These are phyloP conservation scores for Lepidium aucheri DNA, from an alignment of 345 rosid genomes.

Conservation along the genomic window DNA sequence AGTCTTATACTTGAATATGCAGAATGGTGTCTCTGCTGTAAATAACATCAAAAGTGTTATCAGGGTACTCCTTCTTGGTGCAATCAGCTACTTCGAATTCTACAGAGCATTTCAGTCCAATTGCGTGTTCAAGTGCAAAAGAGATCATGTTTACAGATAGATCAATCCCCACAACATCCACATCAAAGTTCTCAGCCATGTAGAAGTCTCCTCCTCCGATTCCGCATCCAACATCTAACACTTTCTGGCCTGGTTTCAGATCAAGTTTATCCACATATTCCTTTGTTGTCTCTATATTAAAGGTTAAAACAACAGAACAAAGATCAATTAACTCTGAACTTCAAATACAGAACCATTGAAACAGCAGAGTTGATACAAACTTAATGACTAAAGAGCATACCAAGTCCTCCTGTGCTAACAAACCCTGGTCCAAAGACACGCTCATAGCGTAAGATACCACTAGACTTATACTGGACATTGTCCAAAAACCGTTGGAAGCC, in stretches of 20 bases:
- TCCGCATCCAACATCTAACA: constrained; percentile 97
- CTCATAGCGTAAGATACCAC: constrained; percentile 84
- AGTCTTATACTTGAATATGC: constrained; percentile 80
- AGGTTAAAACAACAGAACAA: background rate
- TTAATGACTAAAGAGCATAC: constrained; percentile 31
- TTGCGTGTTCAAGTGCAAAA: constrained; percentile 89
- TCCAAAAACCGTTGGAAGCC: constrained; percentile 97
- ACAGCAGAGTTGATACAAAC: background rate
- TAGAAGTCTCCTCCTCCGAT: constrained; percentile 99
- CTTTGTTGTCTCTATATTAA: constrained; percentile 78
- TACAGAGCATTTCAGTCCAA: constrained; percentile 75
- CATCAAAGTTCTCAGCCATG: constrained; percentile 90
- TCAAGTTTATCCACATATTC: constrained; percentile 85
- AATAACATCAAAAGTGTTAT: constrained; percentile 78
- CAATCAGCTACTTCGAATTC: constrained; percentile 98
- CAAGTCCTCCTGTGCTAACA: constrained; percentile 96
- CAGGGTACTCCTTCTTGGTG: constrained; percentile 78
- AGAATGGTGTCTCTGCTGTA: constrained; percentile 97
- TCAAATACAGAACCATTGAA: background rate
- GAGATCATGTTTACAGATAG: constrained; percentile 92
- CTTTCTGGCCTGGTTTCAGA: constrained; percentile 89
- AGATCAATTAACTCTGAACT: background rate
- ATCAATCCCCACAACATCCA: constrained; percentile 88
- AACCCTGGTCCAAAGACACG: constrained; percentile 88
- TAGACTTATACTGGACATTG: constrained; percentile 79